Evolutionary conservation across 2,329 filamentous ascomycete species (phyloP).

Genomic region (Escovopsis sp.): DNA sequence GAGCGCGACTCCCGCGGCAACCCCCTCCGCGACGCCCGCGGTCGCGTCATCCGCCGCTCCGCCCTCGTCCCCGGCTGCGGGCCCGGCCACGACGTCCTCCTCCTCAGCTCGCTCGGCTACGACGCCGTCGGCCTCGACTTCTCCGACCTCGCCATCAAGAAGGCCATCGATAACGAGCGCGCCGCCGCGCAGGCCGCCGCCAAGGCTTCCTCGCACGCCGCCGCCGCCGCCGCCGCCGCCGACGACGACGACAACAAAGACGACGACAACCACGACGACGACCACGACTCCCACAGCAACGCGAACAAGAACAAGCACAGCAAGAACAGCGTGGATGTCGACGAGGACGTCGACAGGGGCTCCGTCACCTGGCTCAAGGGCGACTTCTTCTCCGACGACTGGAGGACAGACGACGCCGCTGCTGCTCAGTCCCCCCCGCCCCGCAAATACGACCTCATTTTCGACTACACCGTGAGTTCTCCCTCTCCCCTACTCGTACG

Average conservation of each 20-base stretch:
- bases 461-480: slow-evolving; percentile 42
- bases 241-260: too few relatives aligned
- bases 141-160: slow-evolving; percentile 30
- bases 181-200: too few relatives aligned
- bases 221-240: too few relatives aligned
- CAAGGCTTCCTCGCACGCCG: too few relatives aligned
- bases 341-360: slow-evolving; percentile 29
- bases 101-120: slow-evolving; percentile 61
- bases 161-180: slow-evolving; percentile 28
- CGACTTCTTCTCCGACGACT: slow-evolving; percentile 52
- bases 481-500: neutral
- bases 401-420: slow-evolving; percentile 28
- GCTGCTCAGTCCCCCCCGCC: slow-evolving; percentile 10
- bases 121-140: slow-evolving; percentile 63
- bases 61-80: slow-evolving; percentile 74
- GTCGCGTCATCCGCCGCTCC: slow-evolving; percentile 12
- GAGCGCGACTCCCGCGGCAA: slow-evolving; percentile 16
- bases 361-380: slow-evolving; percentile 39
- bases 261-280: too few relatives aligned
- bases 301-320: slow-evolving; percentile 24
- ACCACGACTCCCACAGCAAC: too few relatives aligned
- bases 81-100: slow-evolving; percentile 62
- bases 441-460: slow-evolving; percentile 48
- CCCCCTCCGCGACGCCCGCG: slow-evolving; percentile 10
- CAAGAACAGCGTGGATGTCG: slow-evolving; percentile 25